phyloP scores from a whole-genome alignment of 257 asterid genomes.

The Petrea volubilis region DNA sequence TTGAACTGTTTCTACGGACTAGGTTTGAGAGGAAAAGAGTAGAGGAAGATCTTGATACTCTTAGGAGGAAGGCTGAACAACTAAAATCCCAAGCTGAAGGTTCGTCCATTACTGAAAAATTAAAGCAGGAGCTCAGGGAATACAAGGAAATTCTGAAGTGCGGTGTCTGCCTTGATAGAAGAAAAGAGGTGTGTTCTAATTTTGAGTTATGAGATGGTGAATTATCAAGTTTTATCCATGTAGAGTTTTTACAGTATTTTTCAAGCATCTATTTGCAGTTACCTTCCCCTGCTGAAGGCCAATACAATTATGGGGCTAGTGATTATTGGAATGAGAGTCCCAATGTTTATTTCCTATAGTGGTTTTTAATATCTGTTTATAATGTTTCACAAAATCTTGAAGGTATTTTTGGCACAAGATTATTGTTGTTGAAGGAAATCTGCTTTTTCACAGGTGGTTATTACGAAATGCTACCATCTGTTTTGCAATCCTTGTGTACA shows the following conservation, averaged over 20 bases:
- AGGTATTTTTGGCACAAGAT: neutral
- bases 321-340: neutral
- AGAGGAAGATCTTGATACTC: conserved; percentile 78
- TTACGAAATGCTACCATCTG: conserved; percentile 93
- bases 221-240: neutral
- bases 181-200: conserved; percentile 76
- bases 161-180: conserved; percentile 81
- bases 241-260: neutral
- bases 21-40: conserved; percentile 88
- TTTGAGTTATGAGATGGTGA: neutral
- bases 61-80: conserved; percentile 61
- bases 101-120: conserved; percentile 72
- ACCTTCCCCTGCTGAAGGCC: neutral
- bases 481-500: conserved; percentile 90
- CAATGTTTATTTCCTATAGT: neutral
- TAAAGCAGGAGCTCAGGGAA: conserved; percentile 74
- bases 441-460: conserved; percentile 69
- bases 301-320: neutral
- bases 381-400: neutral
- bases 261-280: neutral
- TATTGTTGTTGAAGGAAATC: conserved; percentile 8
- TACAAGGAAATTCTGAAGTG: conserved; percentile 91
- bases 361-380: neutral
- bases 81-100: conserved; percentile 63
- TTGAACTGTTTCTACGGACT: neutral